phyloP scores from a whole-genome alignment of 805 yeast species.

The Yamadazyma olivae region DNA sequence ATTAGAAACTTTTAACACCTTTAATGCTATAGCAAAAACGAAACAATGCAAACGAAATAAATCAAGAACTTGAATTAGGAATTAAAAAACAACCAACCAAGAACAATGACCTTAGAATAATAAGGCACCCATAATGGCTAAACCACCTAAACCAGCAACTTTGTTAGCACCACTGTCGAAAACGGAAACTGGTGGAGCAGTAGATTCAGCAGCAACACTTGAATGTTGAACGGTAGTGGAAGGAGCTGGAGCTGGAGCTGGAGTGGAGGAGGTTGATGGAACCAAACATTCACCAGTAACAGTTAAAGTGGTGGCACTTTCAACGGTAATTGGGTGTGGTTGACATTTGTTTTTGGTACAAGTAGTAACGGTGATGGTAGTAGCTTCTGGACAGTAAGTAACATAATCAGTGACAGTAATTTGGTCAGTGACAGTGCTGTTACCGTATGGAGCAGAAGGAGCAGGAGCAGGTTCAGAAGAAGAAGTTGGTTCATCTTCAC shows the following conservation, averaged over 20 bases:
- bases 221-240: conserved; percentile 2
- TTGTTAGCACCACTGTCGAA: conserved; percentile 10
- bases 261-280: conserved; percentile 19
- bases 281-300: conserved; percentile 30
- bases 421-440: conserved; percentile 22
- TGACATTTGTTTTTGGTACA: conserved; percentile 24
- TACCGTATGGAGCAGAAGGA: conserved; percentile 26
- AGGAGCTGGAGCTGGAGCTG: conserved; percentile 13
- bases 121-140: conserved; percentile 10
- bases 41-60: not conserved
- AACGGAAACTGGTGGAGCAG: conserved; percentile 4
- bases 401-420: conserved; percentile 32
- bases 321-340: conserved; percentile 25
- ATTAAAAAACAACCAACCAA: no score
- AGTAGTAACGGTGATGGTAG: conserved; percentile 31
- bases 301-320: conserved; percentile 30
- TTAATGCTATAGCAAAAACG: no score
- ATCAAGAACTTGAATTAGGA: no score
- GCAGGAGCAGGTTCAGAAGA: conserved; percentile 9
- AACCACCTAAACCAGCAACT: conserved; percentile 9
- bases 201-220: conserved; percentile 4
- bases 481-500: conserved; percentile 4
- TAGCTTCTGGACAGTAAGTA: conserved; percentile 36
- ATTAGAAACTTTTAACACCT: no score
- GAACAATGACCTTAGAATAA: conserved; percentile 5